Evolutionary conservation across 257 asterid species (phyloP), one percentile per base, ranked within the genome.

Genomic region (Rhazya stricta): DNA sequence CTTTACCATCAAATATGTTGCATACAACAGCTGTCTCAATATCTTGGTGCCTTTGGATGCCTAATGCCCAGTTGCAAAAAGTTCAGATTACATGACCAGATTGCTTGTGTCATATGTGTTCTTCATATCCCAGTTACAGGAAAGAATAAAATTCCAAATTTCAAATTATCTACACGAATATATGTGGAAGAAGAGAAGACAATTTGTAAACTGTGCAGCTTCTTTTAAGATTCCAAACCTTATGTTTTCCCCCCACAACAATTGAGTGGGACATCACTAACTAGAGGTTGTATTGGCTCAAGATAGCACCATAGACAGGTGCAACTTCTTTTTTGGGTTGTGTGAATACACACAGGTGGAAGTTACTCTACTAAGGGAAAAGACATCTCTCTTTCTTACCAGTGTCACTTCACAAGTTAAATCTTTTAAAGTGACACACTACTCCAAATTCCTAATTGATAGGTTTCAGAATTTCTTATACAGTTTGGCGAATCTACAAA

Each of bases 1-100:
- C 99, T 81, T 83, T 83, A 68, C 83, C 87, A 78, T 94, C 99
- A 83, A 87, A 92, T 71, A 92, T 81, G 76, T 88, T 85, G 90
- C 93, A 85, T 51, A 91, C 96, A 32, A 83, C 85, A 66, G 97
- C 89, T 68, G 96, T 94, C 79, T 83, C 90, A 58, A 88, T 86
- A 85, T 85, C 86, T 71, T 79, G 81, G 76, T 82, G 83, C 80
- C 87, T 89, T 79, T 61, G 84, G 78, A 94, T 94, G 78, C 99
- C 99, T 94, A 79, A 81, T 72, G 80, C 48, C 42, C 69, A 77
- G 67, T 37, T 30, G 73, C 46, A 72, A 62, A n/a, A 48, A 46
- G 43, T 45, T 69, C 66, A 46, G 54, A 32, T 61, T 45, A 61
- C 65, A 58, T 12, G 53, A 29, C 37, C 37, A 29, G 5, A 11